Evolutionary conservation across 208 protist genomes (phyloP), one percentile per base, ranked within the genome.

Genomic region (Herpetomonas tarakana): DNA sequence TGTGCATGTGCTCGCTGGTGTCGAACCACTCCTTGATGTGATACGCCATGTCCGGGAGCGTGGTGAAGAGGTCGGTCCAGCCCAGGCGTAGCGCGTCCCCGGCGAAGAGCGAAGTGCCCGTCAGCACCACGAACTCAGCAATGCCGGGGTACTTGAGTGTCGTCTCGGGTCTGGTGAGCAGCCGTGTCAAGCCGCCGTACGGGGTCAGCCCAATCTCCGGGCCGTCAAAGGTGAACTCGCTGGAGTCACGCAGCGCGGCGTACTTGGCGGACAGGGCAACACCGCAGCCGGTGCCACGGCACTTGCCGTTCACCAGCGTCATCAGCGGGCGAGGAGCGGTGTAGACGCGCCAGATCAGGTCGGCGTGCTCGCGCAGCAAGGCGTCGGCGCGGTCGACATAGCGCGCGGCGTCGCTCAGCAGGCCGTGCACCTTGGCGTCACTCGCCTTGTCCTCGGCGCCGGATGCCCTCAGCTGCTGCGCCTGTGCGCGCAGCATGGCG

Each of bases 1-100:
- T 93, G 65, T 95, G 89, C 87, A 97, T 94, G 69, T 94, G 88
- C 67, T 96, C 91, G 27, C 78, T 82, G 49, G 56, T 74, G 71
- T 96, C 74, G 65, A 96, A 96, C 91, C 91, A 96, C 44, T 94
- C 85, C 59, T 93, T 91, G 63, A 97, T 91, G 75, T 97, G 84
- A 62, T 91, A 92, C 46, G 79, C 79, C 71, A 93, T 87, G 67
- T 96, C 87, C 28, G 84, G 80, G 30, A 93, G 62, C 22, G 74
- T 80, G 16, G 92, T 92, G 76, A 92, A 94, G 28, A 97, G 75
- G 62, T 94, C 92, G 16, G 85, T 86, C 86, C 89, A 97, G 21
- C 92, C 89, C 7, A 97, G 68, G 14, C 89, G 78, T 30, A 94
- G 76, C 25, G 76, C 92, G 45, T 97, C 92, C 14, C 92, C 92